Evolutionary conservation across 192 early-diverging fungal species (phyloP), one percentile per base, ranked within the genome.

Genomic region (Geosiphon pyriformis): DNA sequence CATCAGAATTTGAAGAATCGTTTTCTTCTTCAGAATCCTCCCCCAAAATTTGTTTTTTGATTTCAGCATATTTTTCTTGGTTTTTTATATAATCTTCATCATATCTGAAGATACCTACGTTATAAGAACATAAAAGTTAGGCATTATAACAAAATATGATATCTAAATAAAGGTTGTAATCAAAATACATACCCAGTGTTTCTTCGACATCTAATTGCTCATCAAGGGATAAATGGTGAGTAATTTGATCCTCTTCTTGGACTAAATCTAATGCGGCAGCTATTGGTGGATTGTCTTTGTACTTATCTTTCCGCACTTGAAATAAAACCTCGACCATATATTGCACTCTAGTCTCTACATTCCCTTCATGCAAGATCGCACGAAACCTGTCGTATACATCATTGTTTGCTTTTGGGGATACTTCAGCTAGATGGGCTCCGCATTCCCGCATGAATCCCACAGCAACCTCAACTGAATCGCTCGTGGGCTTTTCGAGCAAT

Each of bases 291-390:
- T 92, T 91, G 65, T 94, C 90, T 60, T 94, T 94, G 80, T 91
- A 98, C 58, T 92, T 92, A 53, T 95, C 93, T 57, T 92, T 92
- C 34, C 95, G 83, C 23, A 94, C 83, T 80, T 98, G 94, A 72
- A 98, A 96, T 30, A 98, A 68, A 20, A 95, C 94, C 74, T 98
- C 95, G 30, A 98, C 91, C 94, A 96, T 98, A 65, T 96, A 93
- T 74, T 98, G 94, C 3, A 92, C 87, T 68, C 95, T 91, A 70
- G 92, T 94, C 61, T 96, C 94, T 50, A 98, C 93, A 34, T 86
- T 82, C 8, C 92, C 93, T 70, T 98, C 94, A 69, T 98, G 94
- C 34, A 98, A 73, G 53, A 96, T 92, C 3, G 88, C 85, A 26
- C 94, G 83, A 68, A 98, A 92, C 4, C 94, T 85, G 67, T 98